Conservation (phyloP, 768 basidiomycete genomes). For the Boletus patriciae region DNA sequence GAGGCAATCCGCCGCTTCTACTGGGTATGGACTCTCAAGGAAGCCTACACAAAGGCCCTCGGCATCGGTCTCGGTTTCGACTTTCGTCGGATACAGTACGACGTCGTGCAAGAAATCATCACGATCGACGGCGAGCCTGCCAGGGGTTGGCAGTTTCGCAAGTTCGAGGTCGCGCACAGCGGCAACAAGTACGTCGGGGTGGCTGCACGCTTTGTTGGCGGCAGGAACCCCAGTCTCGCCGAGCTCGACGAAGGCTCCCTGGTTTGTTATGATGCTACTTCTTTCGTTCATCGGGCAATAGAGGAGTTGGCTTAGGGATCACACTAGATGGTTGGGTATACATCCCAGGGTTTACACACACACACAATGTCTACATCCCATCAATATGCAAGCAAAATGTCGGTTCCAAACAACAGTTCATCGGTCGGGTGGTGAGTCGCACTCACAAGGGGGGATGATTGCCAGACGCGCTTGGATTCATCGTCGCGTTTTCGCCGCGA, state of each 20-base stretch:
- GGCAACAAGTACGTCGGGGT: constrained; percentile 64
- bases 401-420: constrained; percentile 32
- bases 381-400: constrained; percentile 33
- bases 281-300: constrained; percentile 50
- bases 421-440: constrained; percentile 31
- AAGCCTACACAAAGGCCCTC: constrained; percentile 88
- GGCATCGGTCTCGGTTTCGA: constrained; percentile 84
- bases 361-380: constrained; percentile 16
- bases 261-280: constrained; percentile 44
- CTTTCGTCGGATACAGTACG: constrained; percentile 72
- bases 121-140: constrained; percentile 59
- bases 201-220: constrained; percentile 60
- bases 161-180: constrained; percentile 52
- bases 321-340: constrained; percentile 22
- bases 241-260: constrained; percentile 42
- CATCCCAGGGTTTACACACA: constrained; percentile 11
- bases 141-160: constrained; percentile 66
- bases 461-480: constrained; percentile 51
- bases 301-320: constrained; percentile 36
- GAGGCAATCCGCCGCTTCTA: constrained; percentile 67
- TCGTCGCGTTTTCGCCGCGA: constrained; percentile 48
- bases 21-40: constrained; percentile 88
- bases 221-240: constrained; percentile 33
- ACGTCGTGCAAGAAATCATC: constrained; percentile 50
- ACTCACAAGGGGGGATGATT: constrained; percentile 46